Evolutionary conservation across 306 rosid species (phyloP), one percentile per base, ranked within the genome.

Genomic region (Acmispon strigosus): DNA sequence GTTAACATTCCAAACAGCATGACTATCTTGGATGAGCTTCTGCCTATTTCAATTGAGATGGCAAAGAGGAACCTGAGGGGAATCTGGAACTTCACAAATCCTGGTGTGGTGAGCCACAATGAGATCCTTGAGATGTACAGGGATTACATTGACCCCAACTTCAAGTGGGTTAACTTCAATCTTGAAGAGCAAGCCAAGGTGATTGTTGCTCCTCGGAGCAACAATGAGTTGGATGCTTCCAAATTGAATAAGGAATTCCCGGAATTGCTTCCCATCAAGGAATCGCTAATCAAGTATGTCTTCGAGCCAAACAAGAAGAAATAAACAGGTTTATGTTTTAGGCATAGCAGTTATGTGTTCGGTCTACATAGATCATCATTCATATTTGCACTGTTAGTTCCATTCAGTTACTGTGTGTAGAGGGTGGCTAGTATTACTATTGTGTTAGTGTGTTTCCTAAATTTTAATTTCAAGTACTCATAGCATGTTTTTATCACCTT

Each of bases 181-280:
- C 84, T 90, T 4, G 96, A 90, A 69, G 96, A 90, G 81, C 96
- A 90, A 86, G 95, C 96, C 64, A 88, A 88, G 84, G 96, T 88
- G 44, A 90, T 90, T 0, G 95, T 90, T 18, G 96, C 95, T 15
- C 84, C 96, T 10, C 74, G 96, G 72, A 90, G 96, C 88, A 90
- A 90, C 95, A 90, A 90, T 37, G 96, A 90, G 80, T 69, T 90
- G 96, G 96, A 90, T 39, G 90, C 76, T 10, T 75, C 92, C 7
- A 90, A 88, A 81, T 83, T 90, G 87, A 88, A 84, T 77, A 75
- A 66, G 1, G 96, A 90, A 82, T 90, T 90, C 87, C 95, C 96
- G 0, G 95, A 90, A 75, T 69, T 90, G 81, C 95, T 90, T n/a
- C 18, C 95, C 60, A 86, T 90, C 76, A 90, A 84, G 82, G 96